Evolutionary conservation across 345 rosid genomes (phyloP), one percentile per base, ranked within the genome.

Genomic region (Physaria fendleri): DNA sequence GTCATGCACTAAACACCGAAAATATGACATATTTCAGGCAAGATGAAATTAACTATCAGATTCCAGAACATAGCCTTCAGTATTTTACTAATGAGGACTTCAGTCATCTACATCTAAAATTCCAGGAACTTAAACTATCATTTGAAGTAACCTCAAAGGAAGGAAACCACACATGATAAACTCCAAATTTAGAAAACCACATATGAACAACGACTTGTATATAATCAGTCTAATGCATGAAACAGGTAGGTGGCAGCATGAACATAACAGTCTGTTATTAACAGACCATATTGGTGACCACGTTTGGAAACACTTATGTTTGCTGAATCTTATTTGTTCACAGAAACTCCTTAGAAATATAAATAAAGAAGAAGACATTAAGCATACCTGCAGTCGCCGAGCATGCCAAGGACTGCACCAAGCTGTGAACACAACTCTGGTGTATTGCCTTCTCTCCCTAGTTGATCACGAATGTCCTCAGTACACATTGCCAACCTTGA

Each of bases 341-440:
- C 10, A 57, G 25, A 58, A 32, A 17, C 10, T 47, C 13, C 17
- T 44, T 29, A 64, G 1, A 6, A 23, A 48, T 29, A 38, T 43
- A 28, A 5, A 37, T 16, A 49, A 18, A 42, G 17, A 52, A 4
- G 5, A 10, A 42, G 42, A 14, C 35, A 40, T n/a, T 0, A 13
- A 14, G 3, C 76, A 40, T 57, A 89, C 99, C 99, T 80, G 90
- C 97, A 89, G 71, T 93, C 99, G 15, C 99, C 99, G 35, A 89
- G 99, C 95, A 90, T 87, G 12, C 99, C 99, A 30, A 93, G 85
- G 47, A 93, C 99, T 34, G 97, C 99, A 32, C 99, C 99, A 46
- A 93, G 92, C 85, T 90, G 99, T 28, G 99, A 93, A 71, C 97
- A 85, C 66, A 93, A 74, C 61, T 90, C 97, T 18, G 96, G 69